Base-by-base conservation (phyloP, 306 rosid species). In the Dicorynia guianensis region DNA sequence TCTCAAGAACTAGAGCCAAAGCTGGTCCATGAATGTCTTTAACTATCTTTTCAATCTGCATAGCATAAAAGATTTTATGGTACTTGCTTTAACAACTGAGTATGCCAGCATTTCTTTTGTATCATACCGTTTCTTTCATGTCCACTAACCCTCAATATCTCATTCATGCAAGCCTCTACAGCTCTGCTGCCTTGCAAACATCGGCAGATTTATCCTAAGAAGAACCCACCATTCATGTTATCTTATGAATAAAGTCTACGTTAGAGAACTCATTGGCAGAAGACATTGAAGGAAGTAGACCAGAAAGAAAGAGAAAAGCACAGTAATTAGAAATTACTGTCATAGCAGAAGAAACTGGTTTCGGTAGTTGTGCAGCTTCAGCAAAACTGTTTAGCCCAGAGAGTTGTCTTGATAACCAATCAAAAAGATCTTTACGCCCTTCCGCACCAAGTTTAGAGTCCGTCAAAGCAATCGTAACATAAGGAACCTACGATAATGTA, bases 121-220 rank as follows among this genome's bases (percentile, higher is more conserved):
- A 70, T 20, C 93, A 60, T 87, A 92, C 99, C 50, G 79, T 70
- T 65, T 96, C 99, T 52, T n/a, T n/a, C n/a, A n/a, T 80, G 96
- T 70, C 88, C 93, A 82, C 90, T 83, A 76, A 88, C 99, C 85
- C 97, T 93, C 80, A 93, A 43, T 80, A 96, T 87, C 87, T 93
- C 99, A 75, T 77, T 79, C 76, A 96, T 77, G 80, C 98, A 96
- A 62, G 91, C 68, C n/a, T n/a, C n/a, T n/a, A n/a, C n/a, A n/a
- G n/a, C 84, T 96, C 98, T 13, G 99, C 96, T 30, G 97, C 97
- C 88, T 96, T 96, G 69, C 99, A 98, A 74, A 96, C 97, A 85
- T 96, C 99, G 2, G 98, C n/a, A n/a, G n/a, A n/a, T n/a, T n/a
- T n/a, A n/a, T n/a, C n/a, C n/a, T n/a, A n/a, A n/a, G n/a, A n/a